Evolutionary conservation across 352 stramenopile species (phyloP).

Genomic region (Globisporangium heterothallicum): DNA sequence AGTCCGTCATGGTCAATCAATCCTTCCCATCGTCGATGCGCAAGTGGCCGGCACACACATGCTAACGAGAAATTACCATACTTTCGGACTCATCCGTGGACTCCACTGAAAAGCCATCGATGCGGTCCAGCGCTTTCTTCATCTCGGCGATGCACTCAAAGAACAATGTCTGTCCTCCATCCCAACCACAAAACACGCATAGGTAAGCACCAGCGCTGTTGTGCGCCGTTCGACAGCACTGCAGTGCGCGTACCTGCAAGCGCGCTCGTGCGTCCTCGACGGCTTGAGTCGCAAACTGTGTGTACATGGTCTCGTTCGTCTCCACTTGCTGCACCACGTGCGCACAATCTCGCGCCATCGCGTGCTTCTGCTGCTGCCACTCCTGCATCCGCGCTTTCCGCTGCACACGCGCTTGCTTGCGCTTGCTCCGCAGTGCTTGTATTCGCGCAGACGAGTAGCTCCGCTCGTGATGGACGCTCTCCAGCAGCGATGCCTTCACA

Average conservation of each 20-base stretch:
- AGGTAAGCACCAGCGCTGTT: background rate
- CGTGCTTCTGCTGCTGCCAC: constrained; percentile 9
- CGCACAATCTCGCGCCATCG: constrained; percentile 8
- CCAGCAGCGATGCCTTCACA: background rate
- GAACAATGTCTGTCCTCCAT: constrained; percentile 25
- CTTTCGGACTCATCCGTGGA: constrained; percentile 26
- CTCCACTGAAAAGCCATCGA: constrained; percentile 22
- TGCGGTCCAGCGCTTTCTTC: constrained; percentile 28
- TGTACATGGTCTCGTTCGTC: background rate
- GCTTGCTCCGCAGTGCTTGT: constrained; percentile 1
- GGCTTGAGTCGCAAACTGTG: constrained; percentile 5
- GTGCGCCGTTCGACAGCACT: too few relatives aligned
- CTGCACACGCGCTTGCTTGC: background rate
- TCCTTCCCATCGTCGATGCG: too few relatives aligned
- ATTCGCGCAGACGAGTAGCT: constrained; percentile 4
- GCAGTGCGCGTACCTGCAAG: constrained; percentile 14
- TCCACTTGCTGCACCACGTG: background rate
- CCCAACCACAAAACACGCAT: background rate
- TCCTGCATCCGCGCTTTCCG: background rate
- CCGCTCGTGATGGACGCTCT: background rate
- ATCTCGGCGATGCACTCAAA: constrained; percentile 38
- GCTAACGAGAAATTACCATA: too few relatives aligned
- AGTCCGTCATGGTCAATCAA: too few relatives aligned
- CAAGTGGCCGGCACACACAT: too few relatives aligned
- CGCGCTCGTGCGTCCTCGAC: constrained; percentile 1